Percentiles rank a stretch among this genome's conserved stretches.
These are phyloP conservation scores for Fusarium chuoi DNA, from an alignment of 2,329 filamentous ascomycete species.

Conservation along the genomic window DNA sequence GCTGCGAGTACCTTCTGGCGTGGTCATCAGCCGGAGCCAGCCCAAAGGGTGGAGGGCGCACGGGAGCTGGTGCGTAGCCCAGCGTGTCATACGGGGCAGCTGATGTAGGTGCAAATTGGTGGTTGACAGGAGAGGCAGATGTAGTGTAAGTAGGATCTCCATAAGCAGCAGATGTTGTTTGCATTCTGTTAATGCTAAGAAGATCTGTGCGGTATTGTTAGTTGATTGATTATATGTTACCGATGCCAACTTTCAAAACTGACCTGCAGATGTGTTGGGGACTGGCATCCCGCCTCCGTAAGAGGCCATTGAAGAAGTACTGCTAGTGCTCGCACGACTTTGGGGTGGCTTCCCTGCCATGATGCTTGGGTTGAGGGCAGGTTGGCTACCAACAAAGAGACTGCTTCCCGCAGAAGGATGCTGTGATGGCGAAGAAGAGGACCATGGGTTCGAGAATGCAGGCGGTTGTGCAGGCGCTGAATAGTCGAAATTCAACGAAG, in stretches of 20 bases:
- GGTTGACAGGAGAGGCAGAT: slow-evolving; percentile 72
- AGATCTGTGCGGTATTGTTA: slow-evolving; percentile 80
- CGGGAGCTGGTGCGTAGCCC: slow-evolving; percentile 75
- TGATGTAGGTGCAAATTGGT: slow-evolving; percentile 71
- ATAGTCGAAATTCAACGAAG: slow-evolving; percentile 82
- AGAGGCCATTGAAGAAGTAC: slow-evolving; percentile 71
- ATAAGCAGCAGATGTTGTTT: slow-evolving; percentile 72
- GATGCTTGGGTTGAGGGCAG: slow-evolving; percentile 65
- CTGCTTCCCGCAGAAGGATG: slow-evolving; percentile 64
- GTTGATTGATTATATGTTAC: slow-evolving; percentile 46
- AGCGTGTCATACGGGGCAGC: slow-evolving; percentile 79
- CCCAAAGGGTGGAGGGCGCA: slow-evolving; percentile 65
- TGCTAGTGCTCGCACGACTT: slow-evolving; percentile 67
- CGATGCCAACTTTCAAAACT: not conserved
- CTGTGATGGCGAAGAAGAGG: slow-evolving; percentile 60
- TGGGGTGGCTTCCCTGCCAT: slow-evolving; percentile 56
- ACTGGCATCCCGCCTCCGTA: slow-evolving; percentile 78
- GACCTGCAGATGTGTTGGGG: slow-evolving; percentile 78
- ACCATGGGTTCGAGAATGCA: slow-evolving; percentile 95
- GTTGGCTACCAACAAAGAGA: slow-evolving; percentile 72
- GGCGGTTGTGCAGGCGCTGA: slow-evolving; percentile 60
- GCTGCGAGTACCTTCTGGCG: slow-evolving; percentile 79
- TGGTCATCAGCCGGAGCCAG: slow-evolving; percentile 67
- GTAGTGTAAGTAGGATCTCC: slow-evolving; percentile 75
- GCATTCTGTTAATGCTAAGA: slow-evolving; percentile 72